Conservation (phyloP, 345 rosid genomes). For the Syzygium oleosum region DNA sequence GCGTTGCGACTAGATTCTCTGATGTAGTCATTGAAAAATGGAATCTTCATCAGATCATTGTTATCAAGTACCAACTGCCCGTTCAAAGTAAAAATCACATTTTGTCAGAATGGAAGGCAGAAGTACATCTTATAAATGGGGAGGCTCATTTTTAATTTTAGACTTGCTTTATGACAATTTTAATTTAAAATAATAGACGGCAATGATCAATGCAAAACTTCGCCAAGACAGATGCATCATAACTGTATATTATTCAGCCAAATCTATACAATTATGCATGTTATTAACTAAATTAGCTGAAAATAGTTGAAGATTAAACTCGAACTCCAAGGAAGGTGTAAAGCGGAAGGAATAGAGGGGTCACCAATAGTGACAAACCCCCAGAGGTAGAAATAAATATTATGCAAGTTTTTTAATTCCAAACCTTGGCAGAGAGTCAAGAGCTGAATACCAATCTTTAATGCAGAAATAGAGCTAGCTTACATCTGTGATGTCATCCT, state of each 20-base stretch:
- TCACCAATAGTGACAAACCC: neutral
- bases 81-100: neutral
- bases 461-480: neutral
- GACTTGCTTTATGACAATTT: neutral
- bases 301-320: neutral
- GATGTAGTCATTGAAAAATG: slow-evolving; percentile 37
- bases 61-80: slow-evolving; percentile 68
- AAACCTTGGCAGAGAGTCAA: neutral
- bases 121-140: neutral
- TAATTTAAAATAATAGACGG: neutral
- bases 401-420: neutral
- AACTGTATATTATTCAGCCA: neutral
- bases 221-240: neutral
- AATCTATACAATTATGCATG: neutral
- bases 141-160: neutral
- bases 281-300: too few relatives aligned
- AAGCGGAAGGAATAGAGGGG: neutral
- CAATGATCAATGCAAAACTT: neutral
- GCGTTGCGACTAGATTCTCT: neutral
- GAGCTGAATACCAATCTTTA: neutral
- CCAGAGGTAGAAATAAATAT: neutral
- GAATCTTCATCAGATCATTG: slow-evolving; percentile 59
- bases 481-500: slow-evolving; percentile 13
- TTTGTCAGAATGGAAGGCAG: neutral
- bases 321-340: neutral